phyloP scores from a whole-genome alignment of 139 green algal species.

The Yamagishiella unicocca region DNA sequence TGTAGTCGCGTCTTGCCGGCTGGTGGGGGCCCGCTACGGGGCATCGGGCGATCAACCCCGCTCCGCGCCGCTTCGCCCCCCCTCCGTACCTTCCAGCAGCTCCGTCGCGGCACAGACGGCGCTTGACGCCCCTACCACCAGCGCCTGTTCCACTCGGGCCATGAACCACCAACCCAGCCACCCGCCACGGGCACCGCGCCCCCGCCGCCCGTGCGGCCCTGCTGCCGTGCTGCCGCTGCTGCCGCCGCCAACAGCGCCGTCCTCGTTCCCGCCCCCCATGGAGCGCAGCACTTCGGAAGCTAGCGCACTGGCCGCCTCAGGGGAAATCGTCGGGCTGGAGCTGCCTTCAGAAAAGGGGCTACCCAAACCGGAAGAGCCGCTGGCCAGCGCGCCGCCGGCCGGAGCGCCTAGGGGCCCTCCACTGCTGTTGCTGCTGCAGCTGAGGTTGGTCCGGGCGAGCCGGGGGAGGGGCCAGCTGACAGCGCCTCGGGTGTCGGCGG shows the following conservation, averaged over 20 bases:
- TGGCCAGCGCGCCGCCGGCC: too few relatives aligned
- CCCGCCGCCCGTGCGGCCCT: not conserved
- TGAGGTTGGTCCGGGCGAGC: too few relatives aligned
- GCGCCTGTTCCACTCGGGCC: not conserved
- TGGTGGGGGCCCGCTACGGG: too few relatives aligned
- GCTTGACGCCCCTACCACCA: slow-evolving; percentile 15
- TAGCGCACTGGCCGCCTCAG: not conserved
- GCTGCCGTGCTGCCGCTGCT: not conserved
- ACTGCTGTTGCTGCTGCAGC: too few relatives aligned
- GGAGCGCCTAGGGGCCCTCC: too few relatives aligned
- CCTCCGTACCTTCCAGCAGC: slow-evolving; percentile 33
- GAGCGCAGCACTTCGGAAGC: not conserved
- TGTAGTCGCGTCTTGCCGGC: too few relatives aligned
- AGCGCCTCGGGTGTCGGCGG: too few relatives aligned
- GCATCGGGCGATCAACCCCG: too few relatives aligned
- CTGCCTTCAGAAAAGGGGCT: too few relatives aligned
- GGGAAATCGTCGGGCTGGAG: not conserved
- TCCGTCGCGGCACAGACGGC: not conserved
- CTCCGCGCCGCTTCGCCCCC: not conserved
- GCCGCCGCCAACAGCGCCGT: not conserved
- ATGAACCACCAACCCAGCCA: slow-evolving; percentile 9
- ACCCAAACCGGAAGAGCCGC: too few relatives aligned
- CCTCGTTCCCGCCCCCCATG: not conserved
- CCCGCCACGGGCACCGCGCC: not conserved
- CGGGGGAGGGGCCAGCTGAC: too few relatives aligned